These are phyloP conservation scores for Melampsora americana DNA, from an alignment of 1,284 basidiomycete species.

Conservation along the genomic window DNA sequence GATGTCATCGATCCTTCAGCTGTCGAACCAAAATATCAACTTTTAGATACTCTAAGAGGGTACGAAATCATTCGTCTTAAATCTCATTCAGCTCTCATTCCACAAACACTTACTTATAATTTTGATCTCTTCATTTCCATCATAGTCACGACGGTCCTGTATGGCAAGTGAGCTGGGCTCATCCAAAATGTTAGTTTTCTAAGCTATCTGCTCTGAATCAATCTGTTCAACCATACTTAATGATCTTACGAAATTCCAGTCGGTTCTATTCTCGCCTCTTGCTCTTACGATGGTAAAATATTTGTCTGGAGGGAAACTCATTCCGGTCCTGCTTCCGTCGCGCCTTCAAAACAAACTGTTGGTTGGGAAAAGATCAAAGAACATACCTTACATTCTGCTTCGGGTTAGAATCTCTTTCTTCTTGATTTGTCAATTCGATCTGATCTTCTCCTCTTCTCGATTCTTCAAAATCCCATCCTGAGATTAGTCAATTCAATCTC, in stretches of 20 bases:
- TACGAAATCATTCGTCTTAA: slow-evolving; percentile 57
- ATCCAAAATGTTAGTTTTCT: slow-evolving; percentile 68
- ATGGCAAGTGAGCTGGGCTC: slow-evolving; percentile 99
- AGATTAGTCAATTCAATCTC: slow-evolving; percentile 85
- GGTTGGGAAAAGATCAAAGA: slow-evolving; percentile 94
- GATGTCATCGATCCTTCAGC: slow-evolving; percentile 83
- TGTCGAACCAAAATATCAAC: slow-evolving; percentile 58
- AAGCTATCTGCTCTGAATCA: background rate
- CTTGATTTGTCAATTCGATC: background rate
- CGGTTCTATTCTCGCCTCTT: slow-evolving; percentile 91
- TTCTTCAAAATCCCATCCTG: background rate
- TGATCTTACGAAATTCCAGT: slow-evolving; percentile 51
- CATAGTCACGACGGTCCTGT: slow-evolving; percentile 86
- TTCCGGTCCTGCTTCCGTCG: slow-evolving; percentile 58
- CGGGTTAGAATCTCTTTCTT: slow-evolving; percentile 61
- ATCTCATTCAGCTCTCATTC: background rate
- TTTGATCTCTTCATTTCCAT: background rate
- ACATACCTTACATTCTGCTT: slow-evolving; percentile 88
- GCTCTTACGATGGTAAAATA: slow-evolving; percentile 96
- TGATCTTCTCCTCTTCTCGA: background rate
- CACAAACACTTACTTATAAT: background rate
- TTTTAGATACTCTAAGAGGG: slow-evolving; percentile 72
- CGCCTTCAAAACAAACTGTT: slow-evolving; percentile 53
- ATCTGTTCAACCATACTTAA: background rate
- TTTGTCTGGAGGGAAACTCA: slow-evolving; percentile 92